Evolutionary conservation across 306 rosid genomes (phyloP), one percentile per base, ranked within the genome.

Genomic region (Casuarina glauca): DNA sequence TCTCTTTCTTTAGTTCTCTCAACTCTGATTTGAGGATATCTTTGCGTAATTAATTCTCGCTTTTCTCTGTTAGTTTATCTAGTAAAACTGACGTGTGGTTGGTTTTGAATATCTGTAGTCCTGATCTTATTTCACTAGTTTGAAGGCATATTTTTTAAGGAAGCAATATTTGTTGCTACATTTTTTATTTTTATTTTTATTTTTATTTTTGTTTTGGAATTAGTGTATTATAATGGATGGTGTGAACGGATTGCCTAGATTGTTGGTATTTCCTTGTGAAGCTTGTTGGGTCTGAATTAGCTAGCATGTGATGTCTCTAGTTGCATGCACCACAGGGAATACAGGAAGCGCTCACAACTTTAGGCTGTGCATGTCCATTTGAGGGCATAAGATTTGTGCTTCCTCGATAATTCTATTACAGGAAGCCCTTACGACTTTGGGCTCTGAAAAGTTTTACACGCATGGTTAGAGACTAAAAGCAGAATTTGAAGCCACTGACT

Each of bases 41-140:
- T 60, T 9, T 41, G 48, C 70, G 1, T 41, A 1, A 1, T 11
- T 66, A 41, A 66, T 39, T 76, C 72, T 20, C 32, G 17, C 51
- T 50, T 13, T 9, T 48, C 15, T 15, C n/a, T 17, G 10, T 39
- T 9, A 32, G 66, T 0, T 5, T 38, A 6, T 61, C 64, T 54
- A 45, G n/a, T 38, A 15, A 51, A 9, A 42, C 50, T 13, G n/a
- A 7, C 13, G 62, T 67, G 44, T 41, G 35, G 9, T 64, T 35
- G 48, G 26, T 2, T 53, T 49, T 66, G 53, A 66, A 51, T 79
- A 20, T 44, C 55, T 69, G 76, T 71, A 26, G 63, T 57, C 26
- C 41, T 66, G 32, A 49, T 17, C n/a, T 17, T 66, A 32, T 6
- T 42, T 17, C 70, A 3, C 50, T 16, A 32, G 2, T 66, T 66